Evolutionary conservation across 768 basidiomycete species (phyloP).

Genomic region (Auricularia sp.): DNA sequence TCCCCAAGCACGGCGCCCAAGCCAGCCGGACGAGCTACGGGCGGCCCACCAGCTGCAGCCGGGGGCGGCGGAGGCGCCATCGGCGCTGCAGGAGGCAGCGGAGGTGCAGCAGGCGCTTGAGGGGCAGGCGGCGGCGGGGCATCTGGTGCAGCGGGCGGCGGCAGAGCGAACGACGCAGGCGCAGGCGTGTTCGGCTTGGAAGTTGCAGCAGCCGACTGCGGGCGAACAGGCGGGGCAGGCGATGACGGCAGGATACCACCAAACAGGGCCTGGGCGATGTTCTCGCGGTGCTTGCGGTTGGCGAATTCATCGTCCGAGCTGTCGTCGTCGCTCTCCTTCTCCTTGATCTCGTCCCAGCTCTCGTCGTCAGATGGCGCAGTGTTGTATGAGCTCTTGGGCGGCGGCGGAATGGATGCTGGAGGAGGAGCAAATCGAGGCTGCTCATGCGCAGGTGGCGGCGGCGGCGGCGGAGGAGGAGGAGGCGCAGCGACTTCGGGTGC

Average conservation of each 20-base stretch:
- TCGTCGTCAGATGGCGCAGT: conserved; percentile 55
- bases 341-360: conserved; percentile 79
- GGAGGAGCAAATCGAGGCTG: conserved; percentile 20
- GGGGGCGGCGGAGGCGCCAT: conserved; percentile 23
- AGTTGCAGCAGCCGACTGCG: conserved; percentile 5
- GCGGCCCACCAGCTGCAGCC: conserved; percentile 18
- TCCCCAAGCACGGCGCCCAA: conserved; percentile 61
- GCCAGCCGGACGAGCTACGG: conserved; percentile 25
- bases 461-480: conserved; percentile 11
- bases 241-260: conserved; percentile 53
- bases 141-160: conserved; percentile 27
- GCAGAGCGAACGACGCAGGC: conserved; percentile 27
- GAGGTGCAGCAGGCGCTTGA: conserved; percentile 21
- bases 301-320: conserved; percentile 73
- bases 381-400: conserved; percentile 48
- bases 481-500: conserved; percentile 4
- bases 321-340: conserved; percentile 52
- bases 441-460: conserved; percentile 27
- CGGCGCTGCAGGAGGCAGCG: conserved; percentile 21
- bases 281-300: conserved; percentile 51
- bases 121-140: conserved; percentile 25
- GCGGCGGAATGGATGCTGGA: conserved; percentile 38
- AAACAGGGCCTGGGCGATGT: conserved; percentile 74
- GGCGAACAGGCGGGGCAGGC: conserved; percentile 15
- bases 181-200: conserved; percentile 13